Evolutionary conservation across 2,329 filamentous ascomycete genomes (phyloP), one percentile per base, ranked within the genome.

Genomic region (Colletotrichum salicis): DNA sequence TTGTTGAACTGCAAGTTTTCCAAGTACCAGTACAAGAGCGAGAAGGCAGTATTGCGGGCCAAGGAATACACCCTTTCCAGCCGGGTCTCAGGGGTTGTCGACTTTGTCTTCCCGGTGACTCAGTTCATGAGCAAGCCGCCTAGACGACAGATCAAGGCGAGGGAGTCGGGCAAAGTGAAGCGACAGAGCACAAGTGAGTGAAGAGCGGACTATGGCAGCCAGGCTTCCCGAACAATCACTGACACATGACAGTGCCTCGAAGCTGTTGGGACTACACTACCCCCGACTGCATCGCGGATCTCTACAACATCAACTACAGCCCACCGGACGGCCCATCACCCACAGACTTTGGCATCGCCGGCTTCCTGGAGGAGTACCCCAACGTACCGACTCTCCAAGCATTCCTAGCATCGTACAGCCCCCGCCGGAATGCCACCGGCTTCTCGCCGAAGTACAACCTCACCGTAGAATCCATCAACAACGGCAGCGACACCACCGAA

Each of bases 81-180:
- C 4, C 72, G 76, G 4, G 78, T 88, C 5, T 75, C 78, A 1
- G 74, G 77, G 1, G 76, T 80, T 67, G 80, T 88, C 64, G 81
- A 80, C 64, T 87, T 88, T 71, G 79, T 88, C 33, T 82, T 86
- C 52, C 86, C 86, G 0, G 76, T 88, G 54, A 79, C 81, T 68
- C 85, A 87, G 78, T 88, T 88, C 68, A 84, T 87, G 5, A 52
- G 4, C 41, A 54, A 52, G 82, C 78, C 80, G 3, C 85, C 85
- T 1, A 81, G 76, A 60, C 79, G 78, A 60, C 77, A 78, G 41
- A 71, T 76, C 22, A 76, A 70, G 65, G 79, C 72, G 13, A 74
- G 70, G 5, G 72, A n/a, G 12, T 56, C 31, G n/a, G 66, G 57
- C 54, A 67, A 62, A n/a, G 54, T 54, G 8, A 67, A 67, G 35